Percentiles rank a stretch among this genome's conserved stretches.
Evolutionary conservation across 2,329 filamentous ascomycete species (phyloP).

Genomic region (Daldinia eschscholtzii): DNA sequence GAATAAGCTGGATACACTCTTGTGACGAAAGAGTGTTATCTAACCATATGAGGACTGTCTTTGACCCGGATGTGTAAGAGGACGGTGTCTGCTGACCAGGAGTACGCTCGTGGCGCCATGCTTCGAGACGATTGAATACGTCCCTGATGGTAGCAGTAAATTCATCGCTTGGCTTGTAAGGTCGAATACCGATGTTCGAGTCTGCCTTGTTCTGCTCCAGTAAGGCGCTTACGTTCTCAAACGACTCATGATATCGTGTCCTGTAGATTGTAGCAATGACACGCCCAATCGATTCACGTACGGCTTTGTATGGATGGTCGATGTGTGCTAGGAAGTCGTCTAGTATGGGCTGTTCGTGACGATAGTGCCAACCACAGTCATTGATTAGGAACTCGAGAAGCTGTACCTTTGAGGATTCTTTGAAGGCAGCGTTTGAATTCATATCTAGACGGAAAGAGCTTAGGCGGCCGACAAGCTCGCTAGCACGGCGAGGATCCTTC

Average conservation of each 20-base stretch:
- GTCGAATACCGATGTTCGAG: conserved; percentile 85
- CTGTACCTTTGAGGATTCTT: conserved; percentile 96
- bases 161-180: conserved; percentile 82
- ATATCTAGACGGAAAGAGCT: conserved; percentile 91
- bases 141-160: conserved; percentile 78
- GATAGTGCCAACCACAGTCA: conserved; percentile 96
- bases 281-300: conserved; percentile 92
- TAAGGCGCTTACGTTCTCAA: conserved; percentile 80
- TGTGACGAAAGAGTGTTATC: conserved; percentile 91
- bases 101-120: conserved; percentile 85
- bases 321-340: conserved; percentile 91
- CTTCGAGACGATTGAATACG: conserved; percentile 83
- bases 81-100: conserved; percentile 94
- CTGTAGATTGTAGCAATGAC: conserved; percentile 90
- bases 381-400: conserved; percentile 88
- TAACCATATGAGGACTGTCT: conserved; percentile 95
- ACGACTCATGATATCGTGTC: conserved; percentile 94
- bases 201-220: conserved; percentile 82
- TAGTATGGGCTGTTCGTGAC: conserved; percentile 86
- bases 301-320: conserved; percentile 97
- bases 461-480: conserved; percentile 86
- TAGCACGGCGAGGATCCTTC: conserved; percentile 88
- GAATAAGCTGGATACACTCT: conserved; percentile 90
- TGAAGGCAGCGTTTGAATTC: conserved; percentile 96
- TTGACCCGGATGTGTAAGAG: conserved; percentile 93